Evolutionary conservation across 208 protist genomes (phyloP), one percentile per base, ranked within the genome.

Genomic region (Vickermania spadyakhi): DNA sequence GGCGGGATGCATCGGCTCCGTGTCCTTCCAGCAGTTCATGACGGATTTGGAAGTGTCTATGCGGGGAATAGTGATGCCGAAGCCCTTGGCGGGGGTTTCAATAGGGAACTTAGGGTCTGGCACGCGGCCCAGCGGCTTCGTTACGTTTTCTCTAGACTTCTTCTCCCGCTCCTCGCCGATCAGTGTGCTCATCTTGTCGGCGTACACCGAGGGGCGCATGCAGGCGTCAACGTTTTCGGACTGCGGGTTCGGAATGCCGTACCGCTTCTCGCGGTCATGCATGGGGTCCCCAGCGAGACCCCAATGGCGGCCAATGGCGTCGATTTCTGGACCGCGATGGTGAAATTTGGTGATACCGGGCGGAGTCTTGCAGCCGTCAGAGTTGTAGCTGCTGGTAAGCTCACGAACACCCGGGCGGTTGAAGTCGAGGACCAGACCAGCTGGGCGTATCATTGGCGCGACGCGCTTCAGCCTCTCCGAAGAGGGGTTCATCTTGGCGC

Each of bases 331-430:
- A 26, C 77, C 80, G 64, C 86, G 79, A 69, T 87, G 80, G 25
- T 80, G 68, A 64, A 81, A 79, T 4, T 52, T 51, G 64, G 68
- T 74, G 42, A 89, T 79, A 60, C 75, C 62, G 59, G 84, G 77
- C 2, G 86, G 86, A 1, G 86, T 93, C 0, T 53, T 53, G 52
- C 52, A 42, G 29, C 68, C 66, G 23, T 62, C 52, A 1, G 68
- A 66, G 70, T 85, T 85, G 70, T 86, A 89, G 63, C 77, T 81
- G 14, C 81, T 87, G 21, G 79, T 81, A 3, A 93, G 70, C 50
- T 85, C 77, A 7, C 64, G 75, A 2, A 64, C 72, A 5, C 65
- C 82, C 50, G 77, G 63, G 59, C 74, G 60, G 29, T 56, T 67
- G 59, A 68, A 77, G 54, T 81, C 65, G n/a, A 68, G 68, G 28